Conservation (phyloP, 192 early-diverging fungal genomes). For the Coemansia sp. region DNA sequence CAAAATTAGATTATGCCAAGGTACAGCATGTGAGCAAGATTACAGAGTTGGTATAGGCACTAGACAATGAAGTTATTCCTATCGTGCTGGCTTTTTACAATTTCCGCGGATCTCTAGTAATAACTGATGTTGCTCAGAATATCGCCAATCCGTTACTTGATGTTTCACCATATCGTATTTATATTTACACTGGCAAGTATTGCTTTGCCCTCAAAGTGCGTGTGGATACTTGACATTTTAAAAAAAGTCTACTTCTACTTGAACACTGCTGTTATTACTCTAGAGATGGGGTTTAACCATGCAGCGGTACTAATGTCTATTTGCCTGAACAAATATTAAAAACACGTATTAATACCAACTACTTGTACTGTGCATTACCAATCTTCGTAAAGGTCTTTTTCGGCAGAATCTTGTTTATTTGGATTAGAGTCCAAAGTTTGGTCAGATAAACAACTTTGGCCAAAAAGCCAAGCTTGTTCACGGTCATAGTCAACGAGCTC, state of each 20-base stretch:
- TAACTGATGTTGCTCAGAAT: not conserved
- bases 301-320: no score
- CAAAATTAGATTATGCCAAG: not conserved
- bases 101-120: not conserved
- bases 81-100: not conserved
- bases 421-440: no score
- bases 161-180: not conserved
- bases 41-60: not conserved
- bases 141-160: not conserved
- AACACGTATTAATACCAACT: no score
- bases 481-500: no score
- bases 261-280: not conserved
- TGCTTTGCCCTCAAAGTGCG: not conserved
- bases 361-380: no score
- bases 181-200: not conserved
- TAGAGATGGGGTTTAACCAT: not conserved
- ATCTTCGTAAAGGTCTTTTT: no score
- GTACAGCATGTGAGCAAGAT: not conserved
- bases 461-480: no score
- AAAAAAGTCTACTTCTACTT: not conserved
- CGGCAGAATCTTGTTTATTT: no score
- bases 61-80: not conserved
- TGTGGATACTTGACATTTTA: not conserved
- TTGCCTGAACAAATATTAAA: no score
- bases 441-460: no score